Evolutionary conservation across 2,329 filamentous ascomycete species (phyloP).

Genomic region (Macrophomina tecta): DNA sequence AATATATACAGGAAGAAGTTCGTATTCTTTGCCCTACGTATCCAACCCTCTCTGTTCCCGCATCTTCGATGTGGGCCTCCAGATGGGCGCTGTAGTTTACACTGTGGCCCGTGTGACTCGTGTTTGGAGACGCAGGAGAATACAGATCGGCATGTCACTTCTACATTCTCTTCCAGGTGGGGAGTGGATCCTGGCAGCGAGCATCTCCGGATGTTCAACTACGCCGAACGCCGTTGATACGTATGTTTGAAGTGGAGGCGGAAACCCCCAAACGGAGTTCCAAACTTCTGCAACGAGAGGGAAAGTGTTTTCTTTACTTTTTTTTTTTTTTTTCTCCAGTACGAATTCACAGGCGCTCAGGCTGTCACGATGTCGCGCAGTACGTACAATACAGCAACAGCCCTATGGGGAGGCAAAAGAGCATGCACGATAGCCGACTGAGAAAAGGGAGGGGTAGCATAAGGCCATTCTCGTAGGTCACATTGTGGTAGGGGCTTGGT

Average conservation of each 20-base stretch:
- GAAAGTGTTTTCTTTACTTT: not conserved
- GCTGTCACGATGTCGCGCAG: not conserved
- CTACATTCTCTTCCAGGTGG: not conserved
- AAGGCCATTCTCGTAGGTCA: not conserved
- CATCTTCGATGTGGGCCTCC: slow-evolving; percentile 4
- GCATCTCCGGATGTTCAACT: not conserved
- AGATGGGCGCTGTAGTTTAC: not conserved
- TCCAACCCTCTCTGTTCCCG: not conserved
- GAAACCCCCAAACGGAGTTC: not conserved
- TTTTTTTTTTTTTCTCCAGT: not conserved
- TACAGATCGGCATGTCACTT: slow-evolving; percentile 6
- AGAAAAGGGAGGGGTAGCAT: not conserved
- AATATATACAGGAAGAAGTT: slow-evolving; percentile 12
- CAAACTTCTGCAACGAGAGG: not conserved
- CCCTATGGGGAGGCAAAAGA: not conserved
- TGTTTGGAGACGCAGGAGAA: slow-evolving; percentile 22
- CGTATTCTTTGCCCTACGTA: slow-evolving; percentile 23
- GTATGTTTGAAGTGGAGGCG: not conserved
- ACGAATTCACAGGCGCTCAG: not conserved
- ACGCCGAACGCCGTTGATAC: not conserved
- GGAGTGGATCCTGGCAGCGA: not conserved
- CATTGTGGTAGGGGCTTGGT: not conserved
- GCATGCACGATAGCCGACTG: not conserved
- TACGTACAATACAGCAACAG: not conserved
- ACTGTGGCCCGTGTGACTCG: slow-evolving; percentile 18